Evolutionary conservation across 768 basidiomycete genomes (phyloP), one percentile per base, ranked within the genome.

Genomic region (Russula sp.): DNA sequence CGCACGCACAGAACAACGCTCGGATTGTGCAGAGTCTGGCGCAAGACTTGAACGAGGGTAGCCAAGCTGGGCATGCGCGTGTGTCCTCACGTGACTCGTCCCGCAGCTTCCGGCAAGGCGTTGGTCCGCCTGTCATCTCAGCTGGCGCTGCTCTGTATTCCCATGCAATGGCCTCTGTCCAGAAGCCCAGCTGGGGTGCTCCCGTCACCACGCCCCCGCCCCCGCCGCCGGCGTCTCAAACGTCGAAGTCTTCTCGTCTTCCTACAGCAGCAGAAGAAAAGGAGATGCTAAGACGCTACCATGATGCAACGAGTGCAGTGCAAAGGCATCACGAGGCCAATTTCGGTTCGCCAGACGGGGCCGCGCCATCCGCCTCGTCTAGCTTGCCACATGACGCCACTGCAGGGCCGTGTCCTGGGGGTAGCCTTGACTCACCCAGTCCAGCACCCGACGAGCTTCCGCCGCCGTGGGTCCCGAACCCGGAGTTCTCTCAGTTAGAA

Each of bases 1-100:
- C 87, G 56, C 73, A 84, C 55, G 89, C 90, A 0, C 85, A 86
- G 70, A 83, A 81, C 1, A 85, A 81, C n/a, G 90, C 84, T 2
- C 79, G 77, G 61, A 80, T 78, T 58, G 81, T 81, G 5, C 89
- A 88, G 70, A 82, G 79, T 7, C 69, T 62, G 24, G 78, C 74
- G 16, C 71, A 72, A 8, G 71, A 71, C 11, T 13, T 53, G 26
- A 71, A 65, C 26, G 72, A 72, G 20, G 71, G 69, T 28, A 6
- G 6, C 30, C 75, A 71, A 18, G 40, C 44, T 5, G 44, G 69
- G 65, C 57, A 71, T 8, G 59, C 10, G 8, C 65, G 59, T 16
- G 62, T 57, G 1, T 49, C 59, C 13, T 62, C 70, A 18, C 49
- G 67, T 11, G 65, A 63, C 14, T 62, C 67, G 20, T 50, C 54